Evolutionary conservation across 495 filamentous ascomycete species (phyloP).

Genomic region (Penicillium arizonense): DNA sequence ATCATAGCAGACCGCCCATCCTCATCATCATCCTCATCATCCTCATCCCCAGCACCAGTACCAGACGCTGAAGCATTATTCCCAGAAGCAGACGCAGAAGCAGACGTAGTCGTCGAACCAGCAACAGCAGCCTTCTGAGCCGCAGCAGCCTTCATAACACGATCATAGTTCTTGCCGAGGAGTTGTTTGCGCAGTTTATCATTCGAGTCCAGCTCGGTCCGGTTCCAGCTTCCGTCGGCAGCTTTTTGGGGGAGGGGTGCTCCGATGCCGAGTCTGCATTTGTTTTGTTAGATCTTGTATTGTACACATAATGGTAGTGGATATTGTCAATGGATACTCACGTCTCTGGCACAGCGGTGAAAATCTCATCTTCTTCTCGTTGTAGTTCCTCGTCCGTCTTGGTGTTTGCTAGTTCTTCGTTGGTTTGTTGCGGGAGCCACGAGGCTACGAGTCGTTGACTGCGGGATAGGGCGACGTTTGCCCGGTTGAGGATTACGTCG

Average conservation of each 20-base stretch:
- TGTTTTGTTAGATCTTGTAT: background rate
- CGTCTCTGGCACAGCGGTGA: conserved; percentile 52
- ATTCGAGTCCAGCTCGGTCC: conserved; percentile 38
- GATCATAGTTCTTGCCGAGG: conserved; percentile 48
- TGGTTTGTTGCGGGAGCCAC: conserved; percentile 48
- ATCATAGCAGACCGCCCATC: conserved; percentile 58
- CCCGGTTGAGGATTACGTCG: conserved; percentile 49
- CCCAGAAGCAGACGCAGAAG: background rate
- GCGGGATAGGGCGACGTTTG: conserved; percentile 48
- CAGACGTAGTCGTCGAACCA: background rate
- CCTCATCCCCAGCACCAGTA: conserved; percentile 20
- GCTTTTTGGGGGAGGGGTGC: conserved; percentile 42
- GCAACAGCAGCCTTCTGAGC: conserved; percentile 8
- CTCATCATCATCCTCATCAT: conserved; percentile 57
- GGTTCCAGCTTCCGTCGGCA: conserved; percentile 39
- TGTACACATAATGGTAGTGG: no score
- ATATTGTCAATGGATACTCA: conserved; percentile 20
- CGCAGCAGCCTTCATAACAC: conserved; percentile 31
- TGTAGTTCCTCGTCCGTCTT: conserved; percentile 45
- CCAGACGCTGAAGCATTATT: background rate
- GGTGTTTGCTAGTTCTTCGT: conserved; percentile 40
- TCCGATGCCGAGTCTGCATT: conserved; percentile 46
- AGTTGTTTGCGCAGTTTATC: conserved; percentile 48
- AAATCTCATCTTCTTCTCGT: conserved; percentile 50
- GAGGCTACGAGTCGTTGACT: conserved; percentile 52